These are phyloP conservation scores for Pneumocystis oryctolagi DNA, from an alignment of 1,139 yeast genomes.

Conservation along the genomic window DNA sequence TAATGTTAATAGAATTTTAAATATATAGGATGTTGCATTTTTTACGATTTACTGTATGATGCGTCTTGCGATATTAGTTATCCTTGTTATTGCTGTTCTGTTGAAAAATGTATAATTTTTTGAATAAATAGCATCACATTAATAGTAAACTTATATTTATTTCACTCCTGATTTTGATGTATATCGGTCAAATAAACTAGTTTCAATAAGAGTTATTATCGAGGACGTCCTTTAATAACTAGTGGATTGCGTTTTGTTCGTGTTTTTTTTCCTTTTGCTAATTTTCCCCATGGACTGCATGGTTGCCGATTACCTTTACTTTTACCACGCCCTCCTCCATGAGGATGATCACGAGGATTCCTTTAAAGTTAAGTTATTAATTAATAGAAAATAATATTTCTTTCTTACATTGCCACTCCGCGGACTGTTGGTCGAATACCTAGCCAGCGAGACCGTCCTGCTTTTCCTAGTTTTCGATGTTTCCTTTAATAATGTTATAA, in stretches of 20 bases:
- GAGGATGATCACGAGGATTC: constrained; percentile 93
- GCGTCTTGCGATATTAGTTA: no score
- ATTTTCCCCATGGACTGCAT: constrained; percentile 82
- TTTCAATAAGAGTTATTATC: background rate
- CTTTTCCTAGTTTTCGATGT: constrained; percentile 82
- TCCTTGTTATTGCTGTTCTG: no score
- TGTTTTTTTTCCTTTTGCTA: background rate
- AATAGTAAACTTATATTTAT: background rate
- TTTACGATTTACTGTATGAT: no score
- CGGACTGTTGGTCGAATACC: constrained; percentile 93
- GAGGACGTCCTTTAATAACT: background rate
- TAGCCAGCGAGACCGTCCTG: constrained; percentile 84
- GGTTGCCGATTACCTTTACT: constrained; percentile 90
- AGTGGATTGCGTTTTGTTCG: background rate
- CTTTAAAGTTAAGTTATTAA: background rate
- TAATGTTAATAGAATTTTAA: no score
- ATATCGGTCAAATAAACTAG: background rate
- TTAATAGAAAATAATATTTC: background rate
- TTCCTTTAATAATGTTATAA: background rate
- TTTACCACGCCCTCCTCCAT: constrained; percentile 99
- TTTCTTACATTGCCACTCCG: constrained; percentile 73
- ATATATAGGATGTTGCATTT: no score
- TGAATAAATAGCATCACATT: no score
- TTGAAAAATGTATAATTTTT: no score
- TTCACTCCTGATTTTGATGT: background rate